Evolutionary conservation across 140 eudicot species (phyloP), one percentile per base, ranked within the genome.

Genomic region (Stevia rebaudiana): DNA sequence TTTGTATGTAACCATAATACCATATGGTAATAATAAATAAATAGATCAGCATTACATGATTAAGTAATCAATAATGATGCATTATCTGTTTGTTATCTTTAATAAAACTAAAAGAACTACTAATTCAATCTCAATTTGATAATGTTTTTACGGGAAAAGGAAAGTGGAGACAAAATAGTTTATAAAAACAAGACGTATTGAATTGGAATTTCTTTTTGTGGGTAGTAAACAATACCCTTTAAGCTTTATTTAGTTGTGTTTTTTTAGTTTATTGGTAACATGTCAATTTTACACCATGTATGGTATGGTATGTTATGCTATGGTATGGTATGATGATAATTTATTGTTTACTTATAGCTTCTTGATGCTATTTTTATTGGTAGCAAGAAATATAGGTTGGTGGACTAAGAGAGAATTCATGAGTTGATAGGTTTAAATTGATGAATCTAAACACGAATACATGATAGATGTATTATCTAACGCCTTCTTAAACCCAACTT

Each of bases 201-300:
- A 25, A 58, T 28, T 37, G 48, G 55, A 67, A 36, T 43, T 67
- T 59, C 59, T 30, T 39, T 49, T 74, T 74, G 70, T 74, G 70
- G 74, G 63, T 40, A 74, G 22, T 67, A 74, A 59, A 74, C 56
- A 37, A 67, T 40, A 67, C 49, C 65, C 46, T 54, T 74, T 56
- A n/a, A n/a, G n/a, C n/a, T n/a, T n/a, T n/a, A n/a, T n/a, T n/a
- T n/a, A n/a, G n/a, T n/a, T n/a, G n/a, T n/a, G n/a, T n/a, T n/a
- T n/a, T n/a, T n/a, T n/a, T n/a, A n/a, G n/a, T n/a, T n/a, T n/a
- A n/a, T n/a, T n/a, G n/a, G n/a, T n/a, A n/a, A n/a, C n/a, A n/a
- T n/a, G n/a, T n/a, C n/a, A n/a, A n/a, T n/a, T n/a, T n/a, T n/a
- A n/a, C n/a, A n/a, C n/a, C n/a, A n/a, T n/a, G n/a, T n/a, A n/a